Evolutionary conservation across 2,329 filamentous ascomycete genomes (phyloP), one percentile per base, ranked within the genome.

Genomic region (Teratosphaeria zuluensis): DNA sequence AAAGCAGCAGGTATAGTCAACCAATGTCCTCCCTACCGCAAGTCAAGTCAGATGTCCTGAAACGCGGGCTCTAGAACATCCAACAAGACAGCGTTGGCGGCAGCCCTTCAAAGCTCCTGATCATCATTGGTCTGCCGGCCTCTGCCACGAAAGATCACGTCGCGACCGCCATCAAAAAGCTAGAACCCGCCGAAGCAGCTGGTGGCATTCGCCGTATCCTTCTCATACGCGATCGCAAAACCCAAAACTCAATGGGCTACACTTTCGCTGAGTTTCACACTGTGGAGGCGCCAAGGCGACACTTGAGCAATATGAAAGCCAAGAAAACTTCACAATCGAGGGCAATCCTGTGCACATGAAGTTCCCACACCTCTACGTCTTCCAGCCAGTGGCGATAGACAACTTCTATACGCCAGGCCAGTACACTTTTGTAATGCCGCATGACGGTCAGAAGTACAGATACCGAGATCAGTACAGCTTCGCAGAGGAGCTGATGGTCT

Each of bases 251-350:
- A 56, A 89, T 88, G 80, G 83, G 86, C 64, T 95, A 90, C 66
- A 90, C 89, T 0, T 95, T 95, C 72, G 90, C 86, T 0, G 90
- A 95, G 71, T 95, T 92, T 69, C 86, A 84, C 66, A 87, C 84
- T 0, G 77, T 90, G 19, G 84, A 88, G 65, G 78, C 94, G 88
- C 90, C 1, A 81, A 85, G 70, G 86, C 85, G 24, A 90, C 90
- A 3, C 75, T 92, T 68, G 52, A 53, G 52, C 52, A n/a, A n/a
- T 53, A 79, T 81, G 24, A 89, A 90, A 64, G 87, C 87, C 65
- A 83, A 84, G 46, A 89, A 11, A 87, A 85, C 55, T 92, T 92
- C 67, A 90, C 86, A 1, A 89, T 94, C 61, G 86, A 85, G 0
- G 89, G 86, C 2, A 86, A 84, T 63, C 82, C 85, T 0, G 87